These are phyloP conservation scores for Plasmodium vinckei DNA, from an alignment of 169 alveolate genomes.

Conservation along the genomic window DNA sequence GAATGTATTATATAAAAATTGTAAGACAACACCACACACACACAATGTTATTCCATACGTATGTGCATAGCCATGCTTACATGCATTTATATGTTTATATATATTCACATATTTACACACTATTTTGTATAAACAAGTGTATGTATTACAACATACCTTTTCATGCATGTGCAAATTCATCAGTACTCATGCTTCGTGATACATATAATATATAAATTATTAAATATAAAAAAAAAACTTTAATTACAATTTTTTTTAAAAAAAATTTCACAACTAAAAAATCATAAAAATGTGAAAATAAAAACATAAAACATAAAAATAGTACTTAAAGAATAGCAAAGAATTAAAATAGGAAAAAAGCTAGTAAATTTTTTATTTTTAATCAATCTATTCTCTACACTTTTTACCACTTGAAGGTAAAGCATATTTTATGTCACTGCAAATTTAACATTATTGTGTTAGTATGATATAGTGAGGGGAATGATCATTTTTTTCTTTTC, in stretches of 20 bases:
- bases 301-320: too few species aligned
- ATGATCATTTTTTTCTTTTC: not conserved
- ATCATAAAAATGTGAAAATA: not conserved
- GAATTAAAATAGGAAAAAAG: too few species aligned
- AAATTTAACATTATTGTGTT: too few species aligned
- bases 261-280: conserved; percentile 2
- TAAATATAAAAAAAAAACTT: not conserved
- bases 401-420: too few species aligned
- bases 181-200: too few species aligned
- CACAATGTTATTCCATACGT: not conserved
- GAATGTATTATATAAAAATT: not conserved
- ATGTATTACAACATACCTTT: not conserved
- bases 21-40: not conserved
- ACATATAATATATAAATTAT: not conserved
- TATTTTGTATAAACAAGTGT: not conserved
- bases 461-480: not conserved
- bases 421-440: too few species aligned
- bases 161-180: too few species aligned
- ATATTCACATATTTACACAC: not conserved
- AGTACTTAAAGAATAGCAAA: too few species aligned
- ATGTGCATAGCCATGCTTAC: not conserved
- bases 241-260: not conserved
- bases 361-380: too few species aligned
- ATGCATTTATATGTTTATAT: not conserved
- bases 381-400: too few species aligned